Evolutionary conservation across 2,329 filamentous ascomycete genomes (phyloP), one percentile per base, ranked within the genome.

Genomic region (Emydomyces testavorans): DNA sequence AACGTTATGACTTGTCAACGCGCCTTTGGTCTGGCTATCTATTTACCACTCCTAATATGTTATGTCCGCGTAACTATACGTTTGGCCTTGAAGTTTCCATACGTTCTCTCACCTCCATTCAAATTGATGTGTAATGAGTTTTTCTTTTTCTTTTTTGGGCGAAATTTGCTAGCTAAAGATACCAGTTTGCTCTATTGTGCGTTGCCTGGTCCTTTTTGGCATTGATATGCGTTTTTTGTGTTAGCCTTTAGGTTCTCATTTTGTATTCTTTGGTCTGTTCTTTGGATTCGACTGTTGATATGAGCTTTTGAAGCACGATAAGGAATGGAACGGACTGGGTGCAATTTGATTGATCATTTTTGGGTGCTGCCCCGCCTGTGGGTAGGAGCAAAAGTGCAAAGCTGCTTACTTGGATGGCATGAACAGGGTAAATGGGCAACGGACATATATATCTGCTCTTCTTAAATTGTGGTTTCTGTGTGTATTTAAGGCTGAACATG

Each of bases 121-220:
- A 15, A 7, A 20, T 21, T 21, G 18, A 23, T 31, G n/a, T 29
- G 10, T 41, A 6, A 8, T 42, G 10, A 3, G 6, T n/a, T 41
- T 38, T 49, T 53, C 28, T 46, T 41, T 48, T 31, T 28, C 48
- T 53, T 42, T 50, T 50, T 52, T 41, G 6, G 34, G 35, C 37
- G 18, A 32, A 37, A 40, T 48, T 48, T 51, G 32, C 34, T n/a
- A 38, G 21, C 15, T 35, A 36, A 45, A 23, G 42, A 45, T 45
- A 45, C 42, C 42, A 45, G 42, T 45, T 45, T 36, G 32, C 31
- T 28, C n/a, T 40, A 16, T 15, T 35, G 32, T 7, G 29, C 16
- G 2, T 36, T 28, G 11, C 13, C 13, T 42, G 15, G n/a, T n/a
- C 23, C n/a, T 29, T 20, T 32, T 42, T 41, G 38, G 38, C 21